A percentile compares a stretch with the other conserved stretches of the same genome.
Conservation (phyloP, 768 basidiomycete species). For the Lentinula guzmanii region DNA sequence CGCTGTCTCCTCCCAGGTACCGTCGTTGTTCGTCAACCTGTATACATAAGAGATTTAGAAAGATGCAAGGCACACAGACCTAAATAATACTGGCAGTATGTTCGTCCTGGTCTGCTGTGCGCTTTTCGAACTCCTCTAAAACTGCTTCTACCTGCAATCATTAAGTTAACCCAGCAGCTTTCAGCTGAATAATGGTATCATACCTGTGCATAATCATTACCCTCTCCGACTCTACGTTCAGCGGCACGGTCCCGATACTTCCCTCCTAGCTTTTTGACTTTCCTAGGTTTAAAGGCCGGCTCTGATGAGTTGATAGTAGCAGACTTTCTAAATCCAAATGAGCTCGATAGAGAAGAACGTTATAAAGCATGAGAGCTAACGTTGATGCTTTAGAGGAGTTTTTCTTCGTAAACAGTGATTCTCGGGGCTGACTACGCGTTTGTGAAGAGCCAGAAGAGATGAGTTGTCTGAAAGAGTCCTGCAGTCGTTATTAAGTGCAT, state of each 20-base stretch:
- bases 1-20: conserved; percentile 80
- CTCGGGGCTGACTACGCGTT: conserved; percentile 19
- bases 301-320: conserved; percentile 40
- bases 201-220: conserved; percentile 72
- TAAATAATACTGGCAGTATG: conserved; percentile 35
- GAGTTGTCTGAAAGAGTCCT: conserved; percentile 60
- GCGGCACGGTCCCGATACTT: conserved; percentile 73
- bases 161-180: background rate
- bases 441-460: conserved; percentile 21
- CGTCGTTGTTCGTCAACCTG: conserved; percentile 70
- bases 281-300: conserved; percentile 77
- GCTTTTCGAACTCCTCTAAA: conserved; percentile 75
- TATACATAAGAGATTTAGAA: background rate
- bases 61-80: background rate
- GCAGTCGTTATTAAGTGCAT: background rate
- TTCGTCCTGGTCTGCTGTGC: conserved; percentile 50
- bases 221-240: conserved; percentile 61
- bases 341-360: background rate
- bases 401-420: background rate
- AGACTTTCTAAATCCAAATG: conserved; percentile 10
- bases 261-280: conserved; percentile 55
- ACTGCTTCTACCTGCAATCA: conserved; percentile 64
- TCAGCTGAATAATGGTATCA: conserved; percentile 7
- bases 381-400: background rate
- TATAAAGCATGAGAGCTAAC: conserved; percentile 16